Evolutionary conservation across 2,329 filamentous ascomycete genomes (phyloP).

Genomic region (Trichoderma sp.): DNA sequence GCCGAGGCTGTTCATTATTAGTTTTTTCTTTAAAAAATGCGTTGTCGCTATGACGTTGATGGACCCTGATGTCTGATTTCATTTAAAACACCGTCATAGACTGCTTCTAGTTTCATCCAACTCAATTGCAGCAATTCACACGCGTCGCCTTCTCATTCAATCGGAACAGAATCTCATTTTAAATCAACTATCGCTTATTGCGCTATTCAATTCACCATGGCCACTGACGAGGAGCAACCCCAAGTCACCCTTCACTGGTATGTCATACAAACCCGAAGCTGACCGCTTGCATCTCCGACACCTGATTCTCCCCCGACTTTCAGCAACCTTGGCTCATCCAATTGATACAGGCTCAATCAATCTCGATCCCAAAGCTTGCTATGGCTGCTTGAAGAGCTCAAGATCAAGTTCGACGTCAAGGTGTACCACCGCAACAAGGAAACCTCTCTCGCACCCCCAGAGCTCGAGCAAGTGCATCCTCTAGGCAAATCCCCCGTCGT

Average conservation of each 20-base stretch:
- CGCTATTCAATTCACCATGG: slow-evolving; percentile 1
- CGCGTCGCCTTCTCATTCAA: background rate
- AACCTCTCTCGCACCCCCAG: slow-evolving; percentile 68
- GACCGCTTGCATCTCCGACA: background rate
- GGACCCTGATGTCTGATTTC: background rate
- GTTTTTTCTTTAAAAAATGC: background rate
- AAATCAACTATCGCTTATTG: background rate
- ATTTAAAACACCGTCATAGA: background rate
- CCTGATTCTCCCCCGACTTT: background rate
- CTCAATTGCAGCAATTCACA: background rate
- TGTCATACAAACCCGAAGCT: slow-evolving; percentile 19
- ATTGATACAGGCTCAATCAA: slow-evolving; percentile 65
- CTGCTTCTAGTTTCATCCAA: background rate
- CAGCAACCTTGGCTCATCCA: background rate
- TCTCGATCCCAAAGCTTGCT: slow-evolving; percentile 81
- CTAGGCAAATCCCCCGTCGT: slow-evolving; percentile 85
- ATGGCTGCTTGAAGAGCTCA: slow-evolving; percentile 82
- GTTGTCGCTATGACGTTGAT: background rate
- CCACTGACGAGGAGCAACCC: slow-evolving; percentile 36
- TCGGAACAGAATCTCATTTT: background rate
- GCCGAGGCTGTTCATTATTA: background rate
- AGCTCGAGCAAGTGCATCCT: slow-evolving; percentile 75
- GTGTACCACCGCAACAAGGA: slow-evolving; percentile 67
- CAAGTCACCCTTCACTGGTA: slow-evolving; percentile 66
- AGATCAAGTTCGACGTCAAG: slow-evolving; percentile 75